A percentile compares a stretch with the other conserved stretches of the same genome.
Evolutionary conservation across 2,329 filamentous ascomycete genomes (phyloP).

Genomic region (Raffaelea albimanens): DNA sequence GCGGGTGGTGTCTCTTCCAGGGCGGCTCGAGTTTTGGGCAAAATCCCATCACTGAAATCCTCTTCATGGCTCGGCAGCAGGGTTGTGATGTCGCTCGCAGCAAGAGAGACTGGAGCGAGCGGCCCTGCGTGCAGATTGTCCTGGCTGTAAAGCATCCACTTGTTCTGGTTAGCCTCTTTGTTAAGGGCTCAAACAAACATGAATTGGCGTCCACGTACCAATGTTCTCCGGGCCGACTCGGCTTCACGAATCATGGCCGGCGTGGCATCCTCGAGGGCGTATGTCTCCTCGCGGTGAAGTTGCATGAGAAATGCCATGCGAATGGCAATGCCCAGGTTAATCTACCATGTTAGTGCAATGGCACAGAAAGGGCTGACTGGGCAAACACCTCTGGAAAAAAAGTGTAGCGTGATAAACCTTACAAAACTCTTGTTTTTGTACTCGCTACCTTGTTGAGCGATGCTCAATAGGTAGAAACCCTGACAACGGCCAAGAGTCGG

Average conservation of each 20-base stretch:
- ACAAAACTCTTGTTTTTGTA: conserved; percentile 45
- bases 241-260: conserved; percentile 36
- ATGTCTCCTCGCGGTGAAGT: conserved; percentile 47
- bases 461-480: conserved; percentile 48
- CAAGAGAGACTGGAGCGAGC: conserved; percentile 39
- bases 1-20: conserved; percentile 44
- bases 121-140: conserved; percentile 47
- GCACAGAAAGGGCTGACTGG: too few relatives aligned
- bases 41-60: conserved; percentile 37
- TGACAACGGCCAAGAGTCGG: conserved; percentile 47
- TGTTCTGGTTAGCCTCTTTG: conserved; percentile 7
- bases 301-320: conserved; percentile 46
- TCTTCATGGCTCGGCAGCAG: conserved; percentile 43
- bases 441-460: conserved; percentile 49
- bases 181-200: too few relatives aligned
- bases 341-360: conserved; percentile 25
- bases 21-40: conserved; percentile 40
- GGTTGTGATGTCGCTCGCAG: conserved; percentile 43
- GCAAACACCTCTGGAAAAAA: too few relatives aligned
- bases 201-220: conserved; percentile 24
- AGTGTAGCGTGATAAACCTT: too few relatives aligned
- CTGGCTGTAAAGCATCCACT: conserved; percentile 53
- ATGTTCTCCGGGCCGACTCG: conserved; percentile 46
- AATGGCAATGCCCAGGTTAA: conserved; percentile 47
- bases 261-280: conserved; percentile 31